A percentile compares a stretch with the other conserved stretches of the same genome.
Conservation (phyloP, 2,329 filamentous ascomycete species). For the Botrytis deweyae region DNA sequence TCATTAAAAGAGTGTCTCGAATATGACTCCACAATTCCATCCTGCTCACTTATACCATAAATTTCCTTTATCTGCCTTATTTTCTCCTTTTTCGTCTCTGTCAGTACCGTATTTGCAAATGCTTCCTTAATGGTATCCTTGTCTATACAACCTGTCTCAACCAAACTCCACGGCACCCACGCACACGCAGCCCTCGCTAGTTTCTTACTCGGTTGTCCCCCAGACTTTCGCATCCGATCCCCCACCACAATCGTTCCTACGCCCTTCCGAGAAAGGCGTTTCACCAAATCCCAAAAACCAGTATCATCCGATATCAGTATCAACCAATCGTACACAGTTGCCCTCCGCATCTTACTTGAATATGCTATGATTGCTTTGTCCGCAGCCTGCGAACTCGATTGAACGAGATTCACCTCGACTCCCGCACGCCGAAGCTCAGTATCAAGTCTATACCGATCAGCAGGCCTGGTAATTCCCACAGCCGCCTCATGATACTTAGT, state of each 20-base stretch:
- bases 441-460: conserved; percentile 1
- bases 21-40: neutral
- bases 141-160: conserved; percentile 2
- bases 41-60: neutral
- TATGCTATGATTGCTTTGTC: neutral
- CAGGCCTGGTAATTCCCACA: neutral
- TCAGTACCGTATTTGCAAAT: neutral
- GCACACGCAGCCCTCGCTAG: neutral
- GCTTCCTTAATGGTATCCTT: neutral
- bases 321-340: neutral
- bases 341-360: neutral
- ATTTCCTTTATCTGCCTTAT: neutral
- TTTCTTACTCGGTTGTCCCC: neutral
- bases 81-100: neutral
- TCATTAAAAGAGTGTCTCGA: neutral
- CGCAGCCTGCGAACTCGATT: neutral
- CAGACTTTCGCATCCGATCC: neutral
- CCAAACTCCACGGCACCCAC: neutral
- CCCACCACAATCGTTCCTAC: neutral
- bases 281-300: neutral
- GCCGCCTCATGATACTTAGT: neutral
- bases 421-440: neutral
- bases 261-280: neutral
- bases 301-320: conserved; percentile 8
- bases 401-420: neutral